phyloP scores from a whole-genome alignment of 2,329 filamentous ascomycete species.

The Geosmithia morbida region DNA sequence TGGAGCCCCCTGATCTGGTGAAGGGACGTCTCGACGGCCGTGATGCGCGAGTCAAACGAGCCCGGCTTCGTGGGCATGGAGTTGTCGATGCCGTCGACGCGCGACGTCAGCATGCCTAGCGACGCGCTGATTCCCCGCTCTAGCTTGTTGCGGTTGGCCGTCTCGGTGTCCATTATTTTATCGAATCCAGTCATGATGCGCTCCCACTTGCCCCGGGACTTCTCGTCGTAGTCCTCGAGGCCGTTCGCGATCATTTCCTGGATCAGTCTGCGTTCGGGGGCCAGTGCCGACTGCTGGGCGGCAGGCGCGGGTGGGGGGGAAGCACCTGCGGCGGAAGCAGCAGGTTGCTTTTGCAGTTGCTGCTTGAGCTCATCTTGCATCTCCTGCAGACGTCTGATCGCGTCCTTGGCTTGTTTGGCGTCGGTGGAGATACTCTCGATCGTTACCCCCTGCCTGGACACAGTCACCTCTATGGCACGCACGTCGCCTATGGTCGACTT shows the following conservation, averaged over 20 bases:
- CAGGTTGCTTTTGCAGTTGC: too few species aligned
- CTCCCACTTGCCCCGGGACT: not conserved
- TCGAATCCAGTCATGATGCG: not conserved
- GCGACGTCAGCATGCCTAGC: not conserved
- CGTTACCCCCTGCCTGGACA: not conserved
- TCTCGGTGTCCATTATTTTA: not conserved
- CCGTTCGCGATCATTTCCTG: too few species aligned
- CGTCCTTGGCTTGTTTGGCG: not conserved
- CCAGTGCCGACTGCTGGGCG: not conserved
- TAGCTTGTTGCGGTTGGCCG: not conserved
- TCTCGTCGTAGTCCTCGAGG: not conserved
- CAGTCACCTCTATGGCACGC: not conserved
- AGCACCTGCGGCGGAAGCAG: not conserved
- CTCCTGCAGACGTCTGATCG: not conserved
- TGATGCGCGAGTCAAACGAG: too few species aligned
- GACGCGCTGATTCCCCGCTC: not conserved
- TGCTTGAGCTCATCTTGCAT: not conserved
- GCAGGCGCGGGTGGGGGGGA: too few species aligned
- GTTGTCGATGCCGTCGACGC: not conserved
- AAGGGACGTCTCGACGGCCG: too few species aligned
- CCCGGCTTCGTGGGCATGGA: not conserved
- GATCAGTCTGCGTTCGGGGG: too few species aligned
- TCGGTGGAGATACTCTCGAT: not conserved
- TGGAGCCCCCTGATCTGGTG: not conserved
- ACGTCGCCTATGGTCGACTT: not conserved